phyloP scores from a whole-genome alignment of 345 rosid species.

The Syzygium oleosum region DNA sequence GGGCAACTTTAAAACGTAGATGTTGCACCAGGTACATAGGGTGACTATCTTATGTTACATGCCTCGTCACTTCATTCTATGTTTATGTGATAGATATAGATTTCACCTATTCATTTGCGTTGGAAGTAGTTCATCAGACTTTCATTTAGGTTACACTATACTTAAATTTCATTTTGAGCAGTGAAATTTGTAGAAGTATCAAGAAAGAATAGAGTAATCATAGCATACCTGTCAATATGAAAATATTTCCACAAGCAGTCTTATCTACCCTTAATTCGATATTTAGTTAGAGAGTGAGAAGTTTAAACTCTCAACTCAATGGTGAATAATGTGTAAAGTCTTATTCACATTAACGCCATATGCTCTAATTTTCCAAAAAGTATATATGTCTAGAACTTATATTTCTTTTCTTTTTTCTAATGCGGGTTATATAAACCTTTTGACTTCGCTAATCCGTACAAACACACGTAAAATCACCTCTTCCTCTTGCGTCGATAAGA shows the following conservation, averaged over 20 bases:
- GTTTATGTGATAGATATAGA: neutral
- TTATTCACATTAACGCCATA: neutral
- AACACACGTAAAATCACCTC: neutral
- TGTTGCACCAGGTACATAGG: neutral
- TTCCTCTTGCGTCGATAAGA: neutral
- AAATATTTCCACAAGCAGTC: neutral
- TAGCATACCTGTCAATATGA: fast-evolving
- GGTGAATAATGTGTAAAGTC: no score
- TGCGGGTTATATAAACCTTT: neutral
- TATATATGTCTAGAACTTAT: neutral
- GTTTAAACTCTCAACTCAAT: neutral
- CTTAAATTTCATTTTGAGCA: neutral
- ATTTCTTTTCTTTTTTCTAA: neutral
- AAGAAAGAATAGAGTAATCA: neutral
- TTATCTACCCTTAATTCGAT: neutral
- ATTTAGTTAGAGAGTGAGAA: neutral
- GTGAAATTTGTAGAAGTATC: neutral
- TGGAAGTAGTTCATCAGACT: neutral
- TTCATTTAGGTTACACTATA: neutral
- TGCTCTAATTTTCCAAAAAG: neutral
- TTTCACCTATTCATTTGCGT: neutral
- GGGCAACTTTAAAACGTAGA: neutral
- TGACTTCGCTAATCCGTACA: neutral
- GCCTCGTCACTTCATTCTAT: neutral
- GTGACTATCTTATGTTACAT: neutral